These are phyloP conservation scores for Pyricularia pennisetigena DNA, from an alignment of 2,329 filamentous ascomycete species.

Conservation along the genomic window DNA sequence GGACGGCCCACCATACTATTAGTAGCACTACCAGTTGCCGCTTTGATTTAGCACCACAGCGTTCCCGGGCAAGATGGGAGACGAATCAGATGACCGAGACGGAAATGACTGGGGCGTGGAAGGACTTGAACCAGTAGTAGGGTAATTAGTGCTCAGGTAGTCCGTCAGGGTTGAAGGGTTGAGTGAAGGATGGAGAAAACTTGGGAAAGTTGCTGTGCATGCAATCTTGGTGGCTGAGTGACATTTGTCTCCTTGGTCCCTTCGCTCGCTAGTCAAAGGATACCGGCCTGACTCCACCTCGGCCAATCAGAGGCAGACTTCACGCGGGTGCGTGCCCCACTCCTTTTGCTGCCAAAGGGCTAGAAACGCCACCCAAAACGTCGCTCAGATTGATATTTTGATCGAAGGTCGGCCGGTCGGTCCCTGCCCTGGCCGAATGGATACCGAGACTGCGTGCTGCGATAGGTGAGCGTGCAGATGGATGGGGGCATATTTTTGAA, in stretches of 20 bases:
- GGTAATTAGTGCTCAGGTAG: not conserved
- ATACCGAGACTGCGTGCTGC: not conserved
- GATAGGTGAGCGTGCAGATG: not conserved
- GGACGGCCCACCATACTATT: not conserved
- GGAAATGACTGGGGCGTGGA: not conserved
- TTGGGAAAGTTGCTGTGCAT: not conserved
- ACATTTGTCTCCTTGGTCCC: not conserved
- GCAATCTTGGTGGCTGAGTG: not conserved
- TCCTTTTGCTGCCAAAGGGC: not conserved
- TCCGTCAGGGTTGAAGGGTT: not conserved
- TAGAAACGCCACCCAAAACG: not conserved
- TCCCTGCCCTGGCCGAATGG: not conserved
- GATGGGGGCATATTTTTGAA: not conserved
- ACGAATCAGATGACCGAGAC: not conserved
- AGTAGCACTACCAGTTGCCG: not conserved
- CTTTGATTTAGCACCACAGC: not conserved
- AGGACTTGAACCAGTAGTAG: not conserved
- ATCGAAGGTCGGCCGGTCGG: not conserved
- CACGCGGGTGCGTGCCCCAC: not conserved
- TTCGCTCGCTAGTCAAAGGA: not conserved
- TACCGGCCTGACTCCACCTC: not conserved
- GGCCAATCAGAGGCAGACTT: not conserved
- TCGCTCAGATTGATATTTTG: not conserved
- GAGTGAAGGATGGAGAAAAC: not conserved
- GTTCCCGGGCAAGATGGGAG: not conserved